Base-by-base conservation (phyloP, 2,329 filamentous ascomycete species). In the Aspergillus hortae region DNA sequence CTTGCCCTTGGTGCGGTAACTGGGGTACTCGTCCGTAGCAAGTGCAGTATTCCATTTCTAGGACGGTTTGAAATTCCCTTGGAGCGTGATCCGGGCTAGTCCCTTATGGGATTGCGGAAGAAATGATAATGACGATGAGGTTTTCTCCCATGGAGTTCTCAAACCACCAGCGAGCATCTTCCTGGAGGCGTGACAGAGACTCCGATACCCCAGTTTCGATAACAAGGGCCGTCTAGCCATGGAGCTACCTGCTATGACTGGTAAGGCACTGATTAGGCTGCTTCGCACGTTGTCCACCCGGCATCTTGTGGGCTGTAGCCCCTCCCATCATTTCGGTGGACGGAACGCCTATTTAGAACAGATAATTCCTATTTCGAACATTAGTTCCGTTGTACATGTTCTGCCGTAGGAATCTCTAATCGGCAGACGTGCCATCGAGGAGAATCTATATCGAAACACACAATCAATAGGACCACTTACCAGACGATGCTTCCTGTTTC, bases 91-190 rank as follows among this genome's bases (percentile, higher is more conserved):
- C 25, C 19, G 19, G 19, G 19, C 19, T 19, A 19, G 17, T 19
- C 17, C 17, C 2, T 3, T 2, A 19, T 19, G 17, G 17, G 17
- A 19, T 19, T 19, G 17, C 17, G 47, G 35, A 33, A 15, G n/a
- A 11, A 14, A 49, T 3, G 4, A 27, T 17, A 12, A 49, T 1
- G 15, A 43, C 47, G 38, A 49, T 44, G 6, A 25, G 38, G 17
- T 14, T 23, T 17, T 19, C 27, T n/a, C 47, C 47, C 12, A 30
- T 2, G 6, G 47, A 49, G 6, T 49, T 49, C 12, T 44, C 12
- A 15, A 49, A 49, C 47, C 47, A 49, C 47, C 47, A 49, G 4
- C 19, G 10, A 32, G n/a, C 40, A 36, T 44, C 47, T 15, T 49
- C n/a, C n/a, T 33, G 23, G 10, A 49, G 41, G 14, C 27, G 40